Evolutionary conservation across 805 yeast species (phyloP).

Genomic region (Candida gorgasii): DNA sequence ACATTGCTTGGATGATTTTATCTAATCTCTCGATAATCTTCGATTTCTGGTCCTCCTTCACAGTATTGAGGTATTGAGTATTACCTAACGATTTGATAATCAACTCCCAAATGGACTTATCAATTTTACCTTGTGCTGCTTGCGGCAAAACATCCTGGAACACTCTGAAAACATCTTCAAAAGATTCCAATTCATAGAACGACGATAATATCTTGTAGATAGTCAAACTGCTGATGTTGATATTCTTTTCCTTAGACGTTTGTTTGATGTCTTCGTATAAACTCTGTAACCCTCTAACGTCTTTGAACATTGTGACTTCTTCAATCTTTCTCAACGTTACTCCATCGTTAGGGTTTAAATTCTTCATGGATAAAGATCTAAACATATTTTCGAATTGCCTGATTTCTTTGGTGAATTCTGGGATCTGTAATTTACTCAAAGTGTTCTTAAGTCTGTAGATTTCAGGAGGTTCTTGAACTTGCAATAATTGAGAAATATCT

Average conservation of each 20-base stretch:
- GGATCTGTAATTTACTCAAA: conserved; percentile 8
- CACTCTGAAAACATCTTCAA: conserved; percentile 40
- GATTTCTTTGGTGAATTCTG: conserved; percentile 5
- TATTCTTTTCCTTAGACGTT: neutral
- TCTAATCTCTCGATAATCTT: conserved; percentile 24
- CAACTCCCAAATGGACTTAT: conserved; percentile 58
- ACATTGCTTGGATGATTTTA: conserved; percentile 31
- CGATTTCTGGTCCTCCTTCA: conserved; percentile 32
- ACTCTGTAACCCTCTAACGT: conserved; percentile 20
- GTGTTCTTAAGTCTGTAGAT: conserved; percentile 4
- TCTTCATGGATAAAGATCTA: conserved; percentile 1
- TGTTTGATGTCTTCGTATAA: conserved; percentile 25
- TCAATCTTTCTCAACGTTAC: conserved; percentile 24
- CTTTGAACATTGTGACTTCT: conserved; percentile 19
- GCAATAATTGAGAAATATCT: conserved; percentile 26
- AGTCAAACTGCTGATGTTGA: conserved; percentile 3
- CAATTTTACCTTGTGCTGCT: conserved; percentile 21
- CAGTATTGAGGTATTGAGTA: conserved; percentile 24
- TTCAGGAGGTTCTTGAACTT: conserved; percentile 5
- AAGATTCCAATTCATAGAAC: conserved; percentile 36
- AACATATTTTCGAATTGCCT: conserved; percentile 10
- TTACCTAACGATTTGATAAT: conserved; percentile 51
- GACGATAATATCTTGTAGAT: conserved; percentile 45
- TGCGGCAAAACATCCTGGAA: conserved; percentile 51
- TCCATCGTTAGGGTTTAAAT: conserved; percentile 36